Conservation (phyloP, 768 basidiomycete genomes). For the Leccinum ochraceum region DNA sequence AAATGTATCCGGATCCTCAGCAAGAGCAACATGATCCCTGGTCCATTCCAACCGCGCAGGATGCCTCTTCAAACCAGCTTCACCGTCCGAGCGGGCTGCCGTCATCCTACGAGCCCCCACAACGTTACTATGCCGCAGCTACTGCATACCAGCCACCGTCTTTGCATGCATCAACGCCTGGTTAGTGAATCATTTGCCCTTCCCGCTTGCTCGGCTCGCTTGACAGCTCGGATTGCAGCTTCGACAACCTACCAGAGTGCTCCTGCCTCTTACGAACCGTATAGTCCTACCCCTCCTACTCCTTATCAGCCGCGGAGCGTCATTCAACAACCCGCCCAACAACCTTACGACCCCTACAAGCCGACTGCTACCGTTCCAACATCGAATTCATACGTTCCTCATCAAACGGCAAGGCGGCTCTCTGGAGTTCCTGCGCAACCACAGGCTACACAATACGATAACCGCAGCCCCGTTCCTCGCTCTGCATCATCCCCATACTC, state of each 20-base stretch:
- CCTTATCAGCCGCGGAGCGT: conserved; percentile 18
- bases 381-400: conserved; percentile 26
- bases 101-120: conserved; percentile 30
- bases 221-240: conserved; percentile 12
- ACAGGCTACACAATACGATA: conserved; percentile 36
- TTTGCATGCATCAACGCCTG: conserved; percentile 19
- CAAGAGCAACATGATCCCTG: conserved; percentile 29
- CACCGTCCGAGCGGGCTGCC: conserved; percentile 13
- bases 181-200: conserved; percentile 19
- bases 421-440: conserved; percentile 19
- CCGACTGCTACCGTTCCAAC: conserved; percentile 20
- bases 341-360: conserved; percentile 40
- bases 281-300: conserved; percentile 21
- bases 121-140: conserved; percentile 34
- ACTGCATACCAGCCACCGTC: conserved; percentile 27
- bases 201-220: conserved; percentile 4
- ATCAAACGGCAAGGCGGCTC: conserved; percentile 14
- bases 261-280: conserved; percentile 27
- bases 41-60: conserved; percentile 25
- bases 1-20: conserved; percentile 30
- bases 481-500: conserved; percentile 31
- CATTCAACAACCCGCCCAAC: conserved; percentile 19
- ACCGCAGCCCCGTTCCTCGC: conserved; percentile 25
- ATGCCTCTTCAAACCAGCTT: conserved; percentile 15
- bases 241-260: conserved; percentile 14